Evolutionary conservation across 1,139 yeast genomes (phyloP), one percentile per base, ranked within the genome.

Genomic region (Debaryomyces robertsiae): DNA sequence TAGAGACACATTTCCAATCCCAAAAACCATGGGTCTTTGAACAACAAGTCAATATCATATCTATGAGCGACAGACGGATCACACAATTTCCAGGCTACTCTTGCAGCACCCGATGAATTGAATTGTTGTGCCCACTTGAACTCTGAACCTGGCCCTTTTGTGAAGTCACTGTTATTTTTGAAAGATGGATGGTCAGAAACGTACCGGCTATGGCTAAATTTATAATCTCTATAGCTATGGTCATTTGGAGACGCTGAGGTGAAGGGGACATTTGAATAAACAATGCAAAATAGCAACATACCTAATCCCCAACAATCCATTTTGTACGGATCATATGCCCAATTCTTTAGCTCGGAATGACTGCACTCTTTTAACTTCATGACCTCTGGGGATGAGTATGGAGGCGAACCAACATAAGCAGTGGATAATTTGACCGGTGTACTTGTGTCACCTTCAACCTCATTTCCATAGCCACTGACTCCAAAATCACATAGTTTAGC

Each of bases 251-350:
- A 55, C 2, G 90, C 79, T 36, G 68, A 69, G 43, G 65, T 66
- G 56, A 85, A 85, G 1, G 93, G 93, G 0, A 79, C 75, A 10
- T 74, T 76, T 24, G 79, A 74, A 55, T 80, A 78, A 1, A 81
- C 72, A 17, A 84, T 58, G 36, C 84, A 80, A 55, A 81, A 83
- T 33, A 85, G 61, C 22, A 78, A 50, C 69, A 84, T 74, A 15
- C 94, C 94, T 28, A 85, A 61, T 1, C 87, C 82, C 87, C 90
- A 85, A 54, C 70, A 63, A 61, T 85, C 94, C 76, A 84, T 79
- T 47, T 75, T 73, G 53, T 81, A 80, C 2, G 89, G 85, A 53
- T 83, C 80, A 57, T 82, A 84, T 9, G 78, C 71, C 50, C 67
- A 66, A 47, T 70, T 65, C 47, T 72, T 73, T 11, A 50, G 41